Conservation (phyloP, 164 flowering plant species). For the Magnolia officinalis region DNA sequence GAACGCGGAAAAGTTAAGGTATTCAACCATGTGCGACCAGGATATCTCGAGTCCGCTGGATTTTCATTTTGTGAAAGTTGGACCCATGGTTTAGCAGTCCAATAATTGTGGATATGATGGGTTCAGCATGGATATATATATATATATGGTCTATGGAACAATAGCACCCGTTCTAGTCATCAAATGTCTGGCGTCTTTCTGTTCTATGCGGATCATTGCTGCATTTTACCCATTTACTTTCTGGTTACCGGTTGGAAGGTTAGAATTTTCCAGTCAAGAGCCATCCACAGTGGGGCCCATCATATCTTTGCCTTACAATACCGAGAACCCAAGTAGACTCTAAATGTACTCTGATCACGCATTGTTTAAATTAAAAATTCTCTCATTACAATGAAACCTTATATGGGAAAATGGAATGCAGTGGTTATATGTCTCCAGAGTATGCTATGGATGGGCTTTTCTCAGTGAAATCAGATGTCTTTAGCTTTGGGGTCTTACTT, state of each 20-base stretch:
- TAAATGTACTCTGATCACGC: no score
- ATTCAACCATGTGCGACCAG: background rate
- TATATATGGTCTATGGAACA: background rate
- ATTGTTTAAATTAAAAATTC: no score
- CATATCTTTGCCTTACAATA: background rate
- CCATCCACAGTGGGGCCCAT: no score
- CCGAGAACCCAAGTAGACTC: no score
- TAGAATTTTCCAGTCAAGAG: no score
- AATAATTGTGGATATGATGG: background rate
- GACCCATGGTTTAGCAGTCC: background rate
- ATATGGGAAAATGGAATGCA: background rate
- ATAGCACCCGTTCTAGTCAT: no score
- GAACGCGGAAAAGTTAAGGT: background rate
- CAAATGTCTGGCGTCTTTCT: no score
- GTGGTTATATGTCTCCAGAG: constrained; percentile 1
- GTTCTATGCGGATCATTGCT: no score
- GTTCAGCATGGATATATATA: background rate
- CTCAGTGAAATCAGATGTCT: background rate
- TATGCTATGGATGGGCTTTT: constrained; percentile 1
- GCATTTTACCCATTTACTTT: no score
- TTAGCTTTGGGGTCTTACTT: background rate
- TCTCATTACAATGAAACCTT: no score
- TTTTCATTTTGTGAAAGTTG: background rate
- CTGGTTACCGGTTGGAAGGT: no score
- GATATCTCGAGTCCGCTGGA: background rate